Percentiles rank a stretch among this genome's conserved stretches.
These are phyloP conservation scores for Chytriomyces sp. DNA, from an alignment of 192 early-diverging fungal genomes.

Conservation along the genomic window DNA sequence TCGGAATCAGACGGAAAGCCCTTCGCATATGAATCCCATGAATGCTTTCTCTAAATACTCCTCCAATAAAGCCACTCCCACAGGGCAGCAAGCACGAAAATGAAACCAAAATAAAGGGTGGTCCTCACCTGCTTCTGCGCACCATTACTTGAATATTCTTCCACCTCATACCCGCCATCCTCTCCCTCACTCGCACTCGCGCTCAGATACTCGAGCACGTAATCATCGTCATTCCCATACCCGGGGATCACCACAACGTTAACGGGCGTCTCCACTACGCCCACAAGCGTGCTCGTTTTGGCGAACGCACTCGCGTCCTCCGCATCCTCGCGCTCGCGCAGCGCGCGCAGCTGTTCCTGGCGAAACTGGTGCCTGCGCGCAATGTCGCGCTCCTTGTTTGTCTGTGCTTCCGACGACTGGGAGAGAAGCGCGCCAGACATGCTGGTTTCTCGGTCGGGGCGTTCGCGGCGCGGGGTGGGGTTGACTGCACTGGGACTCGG, in stretches of 20 bases:
- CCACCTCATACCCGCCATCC: neutral
- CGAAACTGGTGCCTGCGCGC: constrained; percentile 18
- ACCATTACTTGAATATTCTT: neutral
- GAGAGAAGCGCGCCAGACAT: neutral
- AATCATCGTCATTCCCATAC: constrained; percentile 26
- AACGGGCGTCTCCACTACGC: neutral
- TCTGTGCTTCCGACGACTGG: neutral
- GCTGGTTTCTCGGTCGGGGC: neutral
- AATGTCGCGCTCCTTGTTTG: constrained; percentile 29
- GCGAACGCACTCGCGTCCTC: neutral
- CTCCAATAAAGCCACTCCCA: no score
- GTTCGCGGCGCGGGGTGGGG: constrained; percentile 5
- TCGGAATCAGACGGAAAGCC: no score
- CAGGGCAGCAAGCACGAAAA: no score
- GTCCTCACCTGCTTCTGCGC: neutral
- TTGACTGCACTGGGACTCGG: neutral
- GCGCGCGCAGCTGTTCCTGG: constrained; percentile 10
- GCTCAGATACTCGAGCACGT: constrained; percentile 19
- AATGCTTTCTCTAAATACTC: no score
- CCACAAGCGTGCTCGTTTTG: neutral
- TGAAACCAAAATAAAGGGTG: neutral
- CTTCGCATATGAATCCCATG: no score
- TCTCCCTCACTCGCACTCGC: neutral
- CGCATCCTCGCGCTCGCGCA: constrained; percentile 15
- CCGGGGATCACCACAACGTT: constrained; percentile 22